These are phyloP conservation scores for Kwoniella shandongensis DNA, from an alignment of 768 basidiomycete genomes.

Conservation along the genomic window DNA sequence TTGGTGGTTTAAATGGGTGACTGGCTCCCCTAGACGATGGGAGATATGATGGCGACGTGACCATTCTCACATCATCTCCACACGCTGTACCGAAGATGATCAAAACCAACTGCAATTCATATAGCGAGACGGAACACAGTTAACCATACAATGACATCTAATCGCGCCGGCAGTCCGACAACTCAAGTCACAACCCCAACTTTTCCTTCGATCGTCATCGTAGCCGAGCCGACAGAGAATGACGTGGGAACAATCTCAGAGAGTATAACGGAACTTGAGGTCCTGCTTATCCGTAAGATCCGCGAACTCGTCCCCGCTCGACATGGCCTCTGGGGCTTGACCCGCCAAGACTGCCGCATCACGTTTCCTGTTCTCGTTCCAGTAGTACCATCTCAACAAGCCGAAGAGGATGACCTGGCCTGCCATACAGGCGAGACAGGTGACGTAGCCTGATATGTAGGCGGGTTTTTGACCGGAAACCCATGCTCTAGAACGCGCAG, in stretches of 20 bases:
- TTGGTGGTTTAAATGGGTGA: too few relatives aligned
- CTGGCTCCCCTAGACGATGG: too few relatives aligned
- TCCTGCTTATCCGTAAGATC: slow-evolving; percentile 13
- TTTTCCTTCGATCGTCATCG: too few relatives aligned
- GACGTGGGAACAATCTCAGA: not conserved
- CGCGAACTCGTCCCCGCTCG: slow-evolving; percentile 4
- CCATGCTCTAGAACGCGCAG: not conserved
- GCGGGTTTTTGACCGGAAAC: slow-evolving; percentile 9
- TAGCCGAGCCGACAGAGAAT: too few relatives aligned
- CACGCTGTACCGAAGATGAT: too few relatives aligned
- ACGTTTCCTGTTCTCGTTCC: slow-evolving; percentile 1
- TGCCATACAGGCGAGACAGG: slow-evolving; percentile 12
- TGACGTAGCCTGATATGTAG: slow-evolving; percentile 7
- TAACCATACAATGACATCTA: too few relatives aligned
- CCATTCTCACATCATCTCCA: too few relatives aligned
- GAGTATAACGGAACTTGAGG: slow-evolving; percentile 10
- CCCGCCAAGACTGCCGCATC: not conserved
- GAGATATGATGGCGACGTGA: too few relatives aligned
- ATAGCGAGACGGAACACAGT: too few relatives aligned
- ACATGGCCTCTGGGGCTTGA: not conserved
- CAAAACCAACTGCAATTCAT: too few relatives aligned
- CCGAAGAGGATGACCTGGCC: slow-evolving; percentile 5
- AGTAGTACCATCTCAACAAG: slow-evolving; percentile 7
- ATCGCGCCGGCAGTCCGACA: too few relatives aligned
- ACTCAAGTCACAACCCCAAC: too few relatives aligned